Conservation (phyloP, 2,329 filamentous ascomycete genomes). For the Alternaria sp. region DNA sequence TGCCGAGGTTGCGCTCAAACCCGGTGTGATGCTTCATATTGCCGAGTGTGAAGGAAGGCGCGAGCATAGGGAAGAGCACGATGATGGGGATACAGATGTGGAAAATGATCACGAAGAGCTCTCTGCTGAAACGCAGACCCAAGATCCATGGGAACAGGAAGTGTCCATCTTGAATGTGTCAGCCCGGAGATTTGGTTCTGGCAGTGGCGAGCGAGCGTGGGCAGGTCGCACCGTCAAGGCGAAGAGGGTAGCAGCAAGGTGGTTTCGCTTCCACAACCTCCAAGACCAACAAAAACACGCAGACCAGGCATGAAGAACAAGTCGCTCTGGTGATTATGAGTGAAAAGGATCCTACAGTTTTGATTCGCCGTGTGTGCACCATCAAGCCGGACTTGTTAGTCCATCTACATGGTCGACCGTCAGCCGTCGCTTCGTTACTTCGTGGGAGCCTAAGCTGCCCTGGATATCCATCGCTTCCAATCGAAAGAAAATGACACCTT, state of each 20-base stretch:
- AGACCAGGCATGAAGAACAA: constrained; percentile 19
- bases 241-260: constrained; percentile 55
- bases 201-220: constrained; percentile 52
- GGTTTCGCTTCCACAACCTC: constrained; percentile 51
- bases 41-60: constrained; percentile 49
- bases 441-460: constrained; percentile 23
- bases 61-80: constrained; percentile 56
- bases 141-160: constrained; percentile 57
- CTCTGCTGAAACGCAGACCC: constrained; percentile 7
- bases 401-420: constrained; percentile 31
- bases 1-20: constrained; percentile 65
- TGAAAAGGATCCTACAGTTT: constrained; percentile 20
- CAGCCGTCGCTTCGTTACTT: constrained; percentile 41
- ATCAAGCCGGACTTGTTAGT: constrained; percentile 19
- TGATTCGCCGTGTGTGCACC: constrained; percentile 16
- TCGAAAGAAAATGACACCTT: constrained; percentile 17
- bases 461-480: constrained; percentile 29
- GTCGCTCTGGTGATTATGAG: constrained; percentile 1
- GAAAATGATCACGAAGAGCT: constrained; percentile 30
- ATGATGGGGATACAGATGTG: constrained; percentile 62
- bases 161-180: constrained; percentile 60
- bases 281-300: constrained; percentile 12
- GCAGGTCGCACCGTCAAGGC: constrained; percentile 59
- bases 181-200: constrained; percentile 51
- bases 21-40: constrained; percentile 51